Base-by-base conservation (phyloP, 1,284 basidiomycete genomes). In the Hemileia vastatrix region DNA sequence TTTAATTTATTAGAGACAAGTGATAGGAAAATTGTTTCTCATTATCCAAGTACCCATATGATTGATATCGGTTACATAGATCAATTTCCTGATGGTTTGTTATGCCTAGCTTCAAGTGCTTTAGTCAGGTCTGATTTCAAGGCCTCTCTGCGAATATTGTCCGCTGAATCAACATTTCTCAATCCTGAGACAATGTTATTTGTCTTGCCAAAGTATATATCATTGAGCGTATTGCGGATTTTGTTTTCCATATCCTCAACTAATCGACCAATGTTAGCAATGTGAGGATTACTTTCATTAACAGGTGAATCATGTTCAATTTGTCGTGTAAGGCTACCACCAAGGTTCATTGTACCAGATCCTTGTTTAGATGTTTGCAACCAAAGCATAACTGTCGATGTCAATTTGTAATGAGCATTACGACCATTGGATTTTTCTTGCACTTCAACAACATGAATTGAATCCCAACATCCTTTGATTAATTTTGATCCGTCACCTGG, bases 211-310 rank as follows among this genome's bases (percentile, higher is more conserved):
- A 97, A 97, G 79, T 97, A 97, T 15, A 98, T 93, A 78, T 95
- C 90, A 73, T 94, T 89, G 50, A 99, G 81, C 64, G 91, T 81
- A 76, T 95, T 96, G 52, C 95, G 84, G 86, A 97, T 93, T 80
- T 96, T 96, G 75, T 90, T 89, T 78, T 99, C 95, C 87, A 94
- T 93, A 68, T 97, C 94, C 77, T 99, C 95, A 68, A 99, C 86
- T 84, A 97, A 87, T 68, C 83, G 83, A 3, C 95, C 95, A 15
- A 88, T 86, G 77, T 98, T 98, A 56, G 84, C 83, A 63, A 99
- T 87, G 77, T 99, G 95, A 33, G 51, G 86, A 21, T 84, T 81
- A 36, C 81, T 74, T 69, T 86, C 85, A 18, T 86, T 83, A 50
- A 94, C 75, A n/a, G 87, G 83, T 77, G 82, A 85, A 73, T 94